These are phyloP conservation scores for Sphaerobolus stellatus DNA, from an alignment of 1,284 basidiomycete genomes.

Conservation along the genomic window DNA sequence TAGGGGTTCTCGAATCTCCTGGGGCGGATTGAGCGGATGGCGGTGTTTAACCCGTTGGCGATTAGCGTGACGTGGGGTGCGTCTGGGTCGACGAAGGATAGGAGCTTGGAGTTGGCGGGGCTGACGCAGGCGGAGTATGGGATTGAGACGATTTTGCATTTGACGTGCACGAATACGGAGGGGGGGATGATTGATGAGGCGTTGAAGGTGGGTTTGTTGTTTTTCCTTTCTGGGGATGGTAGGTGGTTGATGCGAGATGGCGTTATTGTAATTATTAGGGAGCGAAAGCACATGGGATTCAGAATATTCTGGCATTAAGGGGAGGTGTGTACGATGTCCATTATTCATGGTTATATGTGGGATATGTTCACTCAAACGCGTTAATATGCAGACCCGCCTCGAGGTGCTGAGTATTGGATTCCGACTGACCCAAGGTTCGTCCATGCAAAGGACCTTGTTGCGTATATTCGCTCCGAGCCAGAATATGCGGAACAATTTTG, in stretches of 20 bases:
- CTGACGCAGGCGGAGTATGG: conserved; percentile 69
- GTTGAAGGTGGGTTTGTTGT: conserved; percentile 60
- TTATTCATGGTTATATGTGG: conserved; percentile 1
- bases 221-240: no score
- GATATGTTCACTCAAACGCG: conserved; percentile 2
- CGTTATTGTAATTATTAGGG: conserved; percentile 43
- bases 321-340: conserved; percentile 57
- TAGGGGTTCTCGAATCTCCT: conserved; percentile 86
- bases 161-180: conserved; percentile 98
- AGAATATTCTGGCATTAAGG: conserved; percentile 89
- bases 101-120: conserved; percentile 83
- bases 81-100: conserved; percentile 89
- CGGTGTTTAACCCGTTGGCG: conserved; percentile 69
- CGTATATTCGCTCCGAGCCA: conserved; percentile 80
- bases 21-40: conserved; percentile 74
- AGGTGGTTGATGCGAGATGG: no score
- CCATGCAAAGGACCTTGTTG: conserved; percentile 87
- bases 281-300: conserved; percentile 81
- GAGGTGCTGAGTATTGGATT: conserved; percentile 91
- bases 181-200: conserved; percentile 84
- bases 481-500: conserved; percentile 87
- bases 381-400: conserved; percentile 68
- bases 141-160: conserved; percentile 86
- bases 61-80: conserved; percentile 96
- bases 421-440: conserved; percentile 84